Conservation (phyloP, 768 basidiomycete species). For the Crassisporium funariophilum region DNA sequence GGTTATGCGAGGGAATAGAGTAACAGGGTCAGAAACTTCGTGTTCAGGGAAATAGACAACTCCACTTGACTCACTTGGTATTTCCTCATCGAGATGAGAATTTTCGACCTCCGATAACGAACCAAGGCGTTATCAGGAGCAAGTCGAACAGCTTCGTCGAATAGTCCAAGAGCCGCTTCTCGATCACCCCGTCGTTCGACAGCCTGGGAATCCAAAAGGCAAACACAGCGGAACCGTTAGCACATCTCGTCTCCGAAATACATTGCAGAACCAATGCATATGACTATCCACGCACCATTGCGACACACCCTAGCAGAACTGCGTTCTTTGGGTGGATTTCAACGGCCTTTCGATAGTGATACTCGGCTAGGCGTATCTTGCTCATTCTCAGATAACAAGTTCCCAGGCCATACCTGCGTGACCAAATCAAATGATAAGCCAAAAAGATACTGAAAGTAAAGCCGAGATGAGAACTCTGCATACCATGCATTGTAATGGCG, state of each 20-base stretch:
- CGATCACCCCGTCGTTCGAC: slow-evolving; percentile 84
- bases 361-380: slow-evolving; percentile 91
- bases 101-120: slow-evolving; percentile 91
- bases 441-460: slow-evolving; percentile 12
- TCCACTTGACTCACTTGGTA: slow-evolving; percentile 64
- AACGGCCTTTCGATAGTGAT: slow-evolving; percentile 91
- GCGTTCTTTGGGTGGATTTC: slow-evolving; percentile 95
- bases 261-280: slow-evolving; percentile 11
- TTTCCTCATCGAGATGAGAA: slow-evolving; percentile 81
- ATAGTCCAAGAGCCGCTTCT: slow-evolving; percentile 73
- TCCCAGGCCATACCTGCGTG: slow-evolving; percentile 93
- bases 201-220: slow-evolving; percentile 52
- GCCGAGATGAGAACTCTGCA: slow-evolving; percentile 29
- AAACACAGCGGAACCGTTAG: slow-evolving; percentile 23
- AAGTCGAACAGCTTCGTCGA: slow-evolving; percentile 77
- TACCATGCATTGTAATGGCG: slow-evolving; percentile 99
- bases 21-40: slow-evolving; percentile 14
- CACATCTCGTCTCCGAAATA: slow-evolving; percentile 24
- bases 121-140: slow-evolving; percentile 91
- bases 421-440: slow-evolving; percentile 35
- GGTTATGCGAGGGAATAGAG: not conserved
- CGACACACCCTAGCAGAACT: slow-evolving; percentile 94
- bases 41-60: slow-evolving; percentile 7
- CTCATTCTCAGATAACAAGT: slow-evolving; percentile 95
- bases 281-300: slow-evolving; percentile 71